Evolutionary conservation across 306 rosid genomes (phyloP), one percentile per base, ranked within the genome.

Genomic region (Amphicarpaea edgeworthii): DNA sequence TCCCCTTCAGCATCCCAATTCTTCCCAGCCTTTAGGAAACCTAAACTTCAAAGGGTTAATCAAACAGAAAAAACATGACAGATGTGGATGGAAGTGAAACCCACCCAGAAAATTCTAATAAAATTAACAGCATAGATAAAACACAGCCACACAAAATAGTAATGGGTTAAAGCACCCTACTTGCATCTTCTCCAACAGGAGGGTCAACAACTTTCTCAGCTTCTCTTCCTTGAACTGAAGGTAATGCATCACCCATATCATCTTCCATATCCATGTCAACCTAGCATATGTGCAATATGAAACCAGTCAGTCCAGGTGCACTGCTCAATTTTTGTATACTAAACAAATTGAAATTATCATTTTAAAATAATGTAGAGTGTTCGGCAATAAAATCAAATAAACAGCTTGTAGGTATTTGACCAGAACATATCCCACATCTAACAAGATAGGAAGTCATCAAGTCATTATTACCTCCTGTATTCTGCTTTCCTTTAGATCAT

Each of bases 251-350:
- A 51, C 81, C 89, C 68, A 77, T 8, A 80, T 86, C 96, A 68
- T 92, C 99, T 73, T 88, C 99, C 96, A 88, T 92, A 79, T 90
- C 97, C 97, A 95, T 95, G 87, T 95, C 99, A 70, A 95, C 97
- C 99, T 95, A 88, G 76, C 72, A 83, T 67, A 86, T 21, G 58
- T 60, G 51, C 17, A 73, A 81, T 19, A 49, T 32, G 46, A 70
- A 76, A 72, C 70, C 55, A 59, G 32, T 45, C 75, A 77, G 68
- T 59, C 19, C 64, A 71, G 42, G 43, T 19, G 12, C 43, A 26
- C 45, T 5, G 6, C 41, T 9, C 15, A 16, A 60, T 34, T 41
- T 34, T n/a, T 53, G 42, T 20, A 32, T 12, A 70, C 23, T 24
- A 19, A 21, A 82, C 60, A 38, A 15, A 24, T 51, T 12, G 58